Evolutionary conservation across 257 asterid genomes (phyloP).

Genomic region (Rubia yunnanensis): DNA sequence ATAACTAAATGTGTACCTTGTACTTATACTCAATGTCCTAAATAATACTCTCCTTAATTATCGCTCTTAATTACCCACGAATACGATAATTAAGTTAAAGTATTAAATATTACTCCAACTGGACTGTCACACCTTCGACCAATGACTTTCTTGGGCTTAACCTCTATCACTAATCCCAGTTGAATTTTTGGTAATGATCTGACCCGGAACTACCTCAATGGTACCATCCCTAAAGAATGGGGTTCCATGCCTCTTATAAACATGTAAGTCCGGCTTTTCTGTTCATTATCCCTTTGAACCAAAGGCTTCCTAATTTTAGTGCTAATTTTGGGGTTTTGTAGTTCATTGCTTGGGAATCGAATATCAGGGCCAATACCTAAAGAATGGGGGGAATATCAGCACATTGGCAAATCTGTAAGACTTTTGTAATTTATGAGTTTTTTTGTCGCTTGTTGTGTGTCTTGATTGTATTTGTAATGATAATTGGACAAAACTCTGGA

Average conservation of each 20-base stretch:
- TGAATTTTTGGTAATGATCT: slow-evolving; percentile 34
- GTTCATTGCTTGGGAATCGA: slow-evolving; percentile 53
- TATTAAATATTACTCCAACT: no score
- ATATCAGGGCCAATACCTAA: slow-evolving; percentile 46
- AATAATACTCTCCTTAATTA: no score
- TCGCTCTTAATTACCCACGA: no score
- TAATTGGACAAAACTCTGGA: slow-evolving; percentile 32
- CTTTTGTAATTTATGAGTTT: not conserved
- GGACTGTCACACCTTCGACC: no score
- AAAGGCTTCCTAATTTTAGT: not conserved
- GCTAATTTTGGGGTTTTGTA: slow-evolving; percentile 18
- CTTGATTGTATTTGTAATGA: not conserved
- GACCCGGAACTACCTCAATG: slow-evolving; percentile 53
- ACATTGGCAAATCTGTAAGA: slow-evolving; percentile 26
- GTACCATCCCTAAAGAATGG: slow-evolving; percentile 61
- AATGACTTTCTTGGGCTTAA: no score
- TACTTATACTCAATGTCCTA: no score
- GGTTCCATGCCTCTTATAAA: slow-evolving; percentile 38
- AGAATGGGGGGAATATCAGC: slow-evolving; percentile 49
- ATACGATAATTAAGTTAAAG: no score
- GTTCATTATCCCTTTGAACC: not conserved
- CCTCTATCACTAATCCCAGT: no score
- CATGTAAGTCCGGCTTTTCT: slow-evolving; percentile 25
- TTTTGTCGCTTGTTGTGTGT: not conserved
- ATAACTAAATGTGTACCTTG: no score